A percentile compares a stretch with the other conserved stretches of the same genome.
Conservation (phyloP, 1,139 yeast species). For the Geotrichum restrictum region DNA sequence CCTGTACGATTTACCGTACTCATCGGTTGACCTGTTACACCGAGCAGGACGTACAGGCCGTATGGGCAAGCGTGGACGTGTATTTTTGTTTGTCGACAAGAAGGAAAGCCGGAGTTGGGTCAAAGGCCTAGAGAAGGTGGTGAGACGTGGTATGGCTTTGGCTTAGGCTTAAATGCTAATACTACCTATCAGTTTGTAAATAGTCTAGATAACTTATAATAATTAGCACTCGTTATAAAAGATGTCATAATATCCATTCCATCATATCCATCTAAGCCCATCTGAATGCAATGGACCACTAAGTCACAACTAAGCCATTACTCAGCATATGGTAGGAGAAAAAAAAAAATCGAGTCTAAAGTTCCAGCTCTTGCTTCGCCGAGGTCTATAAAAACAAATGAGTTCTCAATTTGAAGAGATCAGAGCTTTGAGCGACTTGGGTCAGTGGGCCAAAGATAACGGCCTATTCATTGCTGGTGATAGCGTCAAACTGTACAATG, state of each 20-base stretch:
- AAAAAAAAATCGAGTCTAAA: not conserved
- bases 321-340: too few relatives aligned
- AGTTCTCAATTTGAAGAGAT: constrained; percentile 3
- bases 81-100: constrained; percentile 67
- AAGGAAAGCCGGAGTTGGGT: constrained; percentile 73
- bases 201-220: too few relatives aligned
- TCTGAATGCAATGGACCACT: not conserved
- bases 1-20: constrained; percentile 78
- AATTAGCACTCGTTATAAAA: not conserved
- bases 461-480: constrained; percentile 23
- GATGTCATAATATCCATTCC: not conserved
- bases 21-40: constrained; percentile 82
- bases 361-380: too few relatives aligned
- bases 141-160: constrained; percentile 44
- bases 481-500: constrained; percentile 21
- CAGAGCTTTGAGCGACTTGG: not conserved
- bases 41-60: constrained; percentile 94
- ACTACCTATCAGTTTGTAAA: too few relatives aligned
- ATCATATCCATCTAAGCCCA: not conserved
- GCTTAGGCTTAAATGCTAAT: constrained; percentile 7
- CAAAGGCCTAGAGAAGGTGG: constrained; percentile 71
- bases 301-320: too few relatives aligned
- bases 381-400: too few relatives aligned
- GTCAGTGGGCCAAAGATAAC: constrained; percentile 1
- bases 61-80: constrained; percentile 85